Base-by-base conservation (phyloP, 306 rosid species). In the Cicer pinnatifidum region DNA sequence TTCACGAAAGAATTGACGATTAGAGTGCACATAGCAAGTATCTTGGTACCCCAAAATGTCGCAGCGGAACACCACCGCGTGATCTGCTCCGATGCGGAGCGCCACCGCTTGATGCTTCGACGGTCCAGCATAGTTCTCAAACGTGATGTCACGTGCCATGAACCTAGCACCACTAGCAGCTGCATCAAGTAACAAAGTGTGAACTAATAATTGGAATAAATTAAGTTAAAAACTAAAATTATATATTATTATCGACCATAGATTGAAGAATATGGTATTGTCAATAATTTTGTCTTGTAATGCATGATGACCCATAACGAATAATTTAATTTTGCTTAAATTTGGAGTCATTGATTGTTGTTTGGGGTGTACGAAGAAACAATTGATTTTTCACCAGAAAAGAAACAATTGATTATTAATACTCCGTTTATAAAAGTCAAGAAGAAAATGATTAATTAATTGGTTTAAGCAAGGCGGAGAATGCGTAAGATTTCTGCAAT, bases 41-140 rank as follows among this genome's bases (percentile, higher is more conserved):
- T 93, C 98, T 73, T 93, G 98, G 58, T 89, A 86, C 1, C 98
- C 98, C 0, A 69, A 1, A 8, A 91, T 39, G 82, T 60, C 69
- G 81, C 97, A 93, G 0, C 72, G 88, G 66, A 82, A 91, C 17
- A 93, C 86, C 74, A 91, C 98, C 1, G 88, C 91, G 7, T 93
- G 98, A 75, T 93, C 98, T 0, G 98, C 91, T 1, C 98, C 90
- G 1, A 93, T 76, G 0, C 98, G 93, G n/a, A 93, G 96, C 0
- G 98, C 98, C 12, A 93, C 98, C 0, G 98, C 98, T 57, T 93
- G 98, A 82, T 91, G 97, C 71, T 72, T 91, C 19, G 1, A 41
- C 4, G 98, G 92, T 8, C 98, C 98, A 1, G 98, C 98, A 0
- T 69, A 76, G 69, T 93, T 93, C 90, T 84, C 88, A 8, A 93